Evolutionary conservation across 2,329 filamentous ascomycete genomes (phyloP).

Genomic region (Xylaria sp.): DNA sequence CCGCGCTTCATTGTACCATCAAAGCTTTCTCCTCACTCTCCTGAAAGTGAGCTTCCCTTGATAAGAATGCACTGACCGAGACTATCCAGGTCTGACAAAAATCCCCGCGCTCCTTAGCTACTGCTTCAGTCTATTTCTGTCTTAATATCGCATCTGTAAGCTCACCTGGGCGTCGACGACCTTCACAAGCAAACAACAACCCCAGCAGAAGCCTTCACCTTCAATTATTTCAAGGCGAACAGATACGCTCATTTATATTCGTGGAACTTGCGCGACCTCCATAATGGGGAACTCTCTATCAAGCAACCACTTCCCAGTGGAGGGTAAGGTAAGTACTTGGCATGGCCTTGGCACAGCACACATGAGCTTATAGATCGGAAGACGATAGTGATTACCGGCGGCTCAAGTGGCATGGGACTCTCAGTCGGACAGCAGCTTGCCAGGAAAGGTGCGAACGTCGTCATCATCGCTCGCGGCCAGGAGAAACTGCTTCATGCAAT

Average conservation of each 20-base stretch:
- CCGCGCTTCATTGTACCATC: not conserved
- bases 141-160: not conserved
- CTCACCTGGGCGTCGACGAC: too few relatives aligned
- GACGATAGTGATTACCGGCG: conserved; percentile 73
- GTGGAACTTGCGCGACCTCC: conserved; percentile 38
- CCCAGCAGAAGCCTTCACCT: not conserved
- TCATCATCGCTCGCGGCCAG: conserved; percentile 69
- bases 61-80: too few relatives aligned
- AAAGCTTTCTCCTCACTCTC: too few relatives aligned
- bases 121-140: not conserved
- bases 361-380: conserved; percentile 40
- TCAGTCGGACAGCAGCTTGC: conserved; percentile 66
- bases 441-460: conserved; percentile 69
- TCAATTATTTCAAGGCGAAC: too few relatives aligned
- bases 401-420: conserved; percentile 73
- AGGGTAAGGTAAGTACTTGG: conserved; percentile 57
- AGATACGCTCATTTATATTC: too few relatives aligned
- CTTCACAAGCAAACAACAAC: not conserved
- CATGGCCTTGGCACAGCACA: not conserved
- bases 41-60: not conserved
- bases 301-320: conserved; percentile 65
- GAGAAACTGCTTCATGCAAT: conserved; percentile 64
- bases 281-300: conserved; percentile 32
- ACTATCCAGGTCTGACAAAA: too few relatives aligned
- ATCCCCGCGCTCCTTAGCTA: not conserved